Percentiles rank a stretch among this genome's conserved stretches.
phyloP scores from a whole-genome alignment of 2,329 filamentous ascomycete genomes.

The Claviceps purpurea region DNA sequence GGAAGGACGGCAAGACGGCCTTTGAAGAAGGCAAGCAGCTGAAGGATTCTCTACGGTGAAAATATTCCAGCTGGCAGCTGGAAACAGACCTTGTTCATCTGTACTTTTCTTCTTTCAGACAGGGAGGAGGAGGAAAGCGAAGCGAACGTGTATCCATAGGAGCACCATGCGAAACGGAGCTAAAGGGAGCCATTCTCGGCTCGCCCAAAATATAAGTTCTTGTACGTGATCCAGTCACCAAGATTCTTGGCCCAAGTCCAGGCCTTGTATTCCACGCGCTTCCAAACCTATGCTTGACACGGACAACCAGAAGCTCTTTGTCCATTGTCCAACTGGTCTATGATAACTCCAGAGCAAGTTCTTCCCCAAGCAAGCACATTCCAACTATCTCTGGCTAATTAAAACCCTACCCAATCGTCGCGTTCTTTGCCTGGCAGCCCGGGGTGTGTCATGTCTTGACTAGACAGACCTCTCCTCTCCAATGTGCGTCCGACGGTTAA shows the following conservation, averaged over 20 bases:
- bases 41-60: constrained; percentile 38
- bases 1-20: constrained; percentile 50
- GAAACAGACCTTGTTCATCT: neutral
- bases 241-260: no score
- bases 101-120: neutral
- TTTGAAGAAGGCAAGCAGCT: constrained; percentile 48
- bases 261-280: no score
- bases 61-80: neutral
- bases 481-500: no score
- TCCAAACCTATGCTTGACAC: no score
- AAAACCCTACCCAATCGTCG: neutral
- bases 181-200: no score
- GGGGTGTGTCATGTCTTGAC: no score
- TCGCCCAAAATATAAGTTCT: no score
- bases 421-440: neutral
- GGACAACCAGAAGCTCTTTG: no score
- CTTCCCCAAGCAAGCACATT: neutral
- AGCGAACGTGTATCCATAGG: neutral
- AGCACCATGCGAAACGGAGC: no score
- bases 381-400: neutral
- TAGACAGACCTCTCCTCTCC: no score
- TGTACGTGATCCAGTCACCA: no score
- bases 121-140: neutral
- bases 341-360: neutral
- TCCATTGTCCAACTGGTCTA: no score